Evolutionary conservation across 2,329 filamentous ascomycete species (phyloP).

Genomic region (Aspergillus sojae): DNA sequence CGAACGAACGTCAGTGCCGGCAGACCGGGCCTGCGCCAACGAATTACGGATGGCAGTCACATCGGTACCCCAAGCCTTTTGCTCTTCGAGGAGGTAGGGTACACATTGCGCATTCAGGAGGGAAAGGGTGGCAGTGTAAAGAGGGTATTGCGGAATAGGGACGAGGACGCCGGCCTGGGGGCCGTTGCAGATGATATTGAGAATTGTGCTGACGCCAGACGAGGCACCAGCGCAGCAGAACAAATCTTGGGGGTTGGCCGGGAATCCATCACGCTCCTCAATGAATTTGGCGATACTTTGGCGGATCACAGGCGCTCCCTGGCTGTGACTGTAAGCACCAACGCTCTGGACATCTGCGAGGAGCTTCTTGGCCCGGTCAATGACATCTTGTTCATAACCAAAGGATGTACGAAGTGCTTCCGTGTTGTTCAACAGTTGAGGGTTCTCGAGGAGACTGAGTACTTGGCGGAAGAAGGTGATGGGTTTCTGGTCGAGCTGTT

Average conservation of each 20-base stretch:
- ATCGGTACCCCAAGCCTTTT: conserved; percentile 84
- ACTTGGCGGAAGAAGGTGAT: conserved; percentile 99
- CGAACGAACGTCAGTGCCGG: conserved; percentile 84
- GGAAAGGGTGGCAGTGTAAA: conserved; percentile 91
- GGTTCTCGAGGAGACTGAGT: conserved; percentile 89
- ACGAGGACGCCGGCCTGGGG: conserved; percentile 82
- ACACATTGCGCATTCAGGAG: conserved; percentile 84
- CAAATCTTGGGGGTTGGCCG: conserved; percentile 77
- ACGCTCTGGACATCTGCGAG: conserved; percentile 85
- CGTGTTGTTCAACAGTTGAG: conserved; percentile 77
- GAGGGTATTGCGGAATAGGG: conserved; percentile 95
- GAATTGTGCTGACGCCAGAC: conserved; percentile 89
- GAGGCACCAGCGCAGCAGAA: conserved; percentile 92
- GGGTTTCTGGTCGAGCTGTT: conserved; percentile 98
- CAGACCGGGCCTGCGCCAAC: conserved; percentile 71
- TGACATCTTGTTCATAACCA: conserved; percentile 87
- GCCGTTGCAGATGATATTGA: conserved; percentile 82
- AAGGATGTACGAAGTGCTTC: conserved; percentile 74
- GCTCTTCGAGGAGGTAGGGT: conserved; percentile 91
- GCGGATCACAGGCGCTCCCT: conserved; percentile 82
- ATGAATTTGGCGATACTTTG: conserved; percentile 92
- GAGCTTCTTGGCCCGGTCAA: conserved; percentile 79
- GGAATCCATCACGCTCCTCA: conserved; percentile 86
- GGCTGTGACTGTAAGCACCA: conserved; percentile 93
- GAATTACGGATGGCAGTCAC: conserved; percentile 74